Base-by-base conservation (phyloP, 2,329 filamentous ascomycete genomes). In the Tolypocladium cylindrosporum region DNA sequence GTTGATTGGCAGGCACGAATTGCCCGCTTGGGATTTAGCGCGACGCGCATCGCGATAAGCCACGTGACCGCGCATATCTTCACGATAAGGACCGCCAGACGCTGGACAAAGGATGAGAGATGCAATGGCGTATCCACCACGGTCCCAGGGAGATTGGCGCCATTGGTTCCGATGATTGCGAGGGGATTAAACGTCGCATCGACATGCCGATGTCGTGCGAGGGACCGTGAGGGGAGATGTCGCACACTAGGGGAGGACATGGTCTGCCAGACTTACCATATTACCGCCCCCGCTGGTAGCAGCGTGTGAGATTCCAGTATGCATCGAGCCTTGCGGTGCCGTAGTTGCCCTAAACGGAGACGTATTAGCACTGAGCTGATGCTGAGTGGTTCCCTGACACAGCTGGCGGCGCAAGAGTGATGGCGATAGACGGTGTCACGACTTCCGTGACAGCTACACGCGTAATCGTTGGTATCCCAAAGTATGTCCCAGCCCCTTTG, bases 231-330 rank as follows among this genome's bases (percentile, higher is more conserved):
- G 39, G 53, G 53, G 24, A 31, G 24, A 21, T 34, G 53, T 27
- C 21, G 24, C 36, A 54, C 7, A 2, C 21, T 8, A 19, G 13
- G 21, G 37, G 24, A 21, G 43, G 19, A 39, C 14, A 11, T 13
- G 14, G 48, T 39, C 41, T 52, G 14, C 37, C 41, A 56, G 56
- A 71, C 75, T 69, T 65, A 77, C 75, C 69, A 76, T 64, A 57
- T 71, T 75, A 31, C 69, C 69, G 55, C 72, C 73, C 57, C 71
- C 70, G 61, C 67, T 72, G 13, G 73, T 75, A 39, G 73, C 74
- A 34, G 75, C 74, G 37, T 71, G 75, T 37, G 75, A 76, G 21
- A 68, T 62, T 51, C 65, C 68, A 27, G 64, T 61, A 55, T 68
- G 67, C 57, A 66, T 67, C 19, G 62, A 65, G 21, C 58, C 58